These are phyloP conservation scores for Climacium dendroides DNA, from an alignment of 225 moss, liverwort and hornwort species.

Conservation along the genomic window DNA sequence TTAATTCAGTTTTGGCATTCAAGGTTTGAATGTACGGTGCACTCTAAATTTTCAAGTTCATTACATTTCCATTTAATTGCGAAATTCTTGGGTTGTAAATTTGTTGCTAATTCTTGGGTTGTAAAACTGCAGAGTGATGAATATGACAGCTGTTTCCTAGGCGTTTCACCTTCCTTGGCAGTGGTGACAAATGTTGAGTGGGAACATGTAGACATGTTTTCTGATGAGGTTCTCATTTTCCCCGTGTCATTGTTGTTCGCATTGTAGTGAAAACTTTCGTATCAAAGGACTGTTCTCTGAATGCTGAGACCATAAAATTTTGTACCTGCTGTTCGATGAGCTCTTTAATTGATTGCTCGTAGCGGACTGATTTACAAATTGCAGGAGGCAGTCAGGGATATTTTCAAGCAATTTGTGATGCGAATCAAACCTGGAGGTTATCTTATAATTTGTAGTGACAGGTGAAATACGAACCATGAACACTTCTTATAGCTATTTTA, in stretches of 20 bases:
- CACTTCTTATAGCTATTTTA: background rate
- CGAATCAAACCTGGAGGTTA: slow-evolving; percentile 66
- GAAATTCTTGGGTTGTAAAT: background rate
- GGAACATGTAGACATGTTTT: slow-evolving; percentile 37
- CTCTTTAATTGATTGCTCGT: background rate
- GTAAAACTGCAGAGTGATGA: slow-evolving; percentile 75
- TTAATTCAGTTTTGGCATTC: background rate
- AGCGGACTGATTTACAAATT: background rate
- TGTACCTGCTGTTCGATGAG: background rate
- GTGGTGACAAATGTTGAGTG: slow-evolving; percentile 68
- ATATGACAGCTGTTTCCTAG: slow-evolving; percentile 88
- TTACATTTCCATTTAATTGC: background rate
- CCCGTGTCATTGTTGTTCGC: background rate
- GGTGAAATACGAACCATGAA: slow-evolving; percentile 13
- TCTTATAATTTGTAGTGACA: slow-evolving; percentile 69
- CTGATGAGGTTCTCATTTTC: slow-evolving; percentile 18
- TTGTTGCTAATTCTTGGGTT: background rate
- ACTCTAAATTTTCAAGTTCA: background rate
- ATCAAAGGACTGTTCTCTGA: background rate
- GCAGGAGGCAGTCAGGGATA: slow-evolving; percentile 63
- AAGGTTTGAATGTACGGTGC: background rate
- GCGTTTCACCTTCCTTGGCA: slow-evolving; percentile 74
- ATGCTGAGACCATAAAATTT: background rate
- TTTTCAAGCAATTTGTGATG: slow-evolving; percentile 71
- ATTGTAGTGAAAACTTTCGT: background rate